Evolutionary conservation across 495 filamentous ascomycete species (phyloP), one percentile per base, ranked within the genome.

Genomic region (Entonaema liquescens): DNA sequence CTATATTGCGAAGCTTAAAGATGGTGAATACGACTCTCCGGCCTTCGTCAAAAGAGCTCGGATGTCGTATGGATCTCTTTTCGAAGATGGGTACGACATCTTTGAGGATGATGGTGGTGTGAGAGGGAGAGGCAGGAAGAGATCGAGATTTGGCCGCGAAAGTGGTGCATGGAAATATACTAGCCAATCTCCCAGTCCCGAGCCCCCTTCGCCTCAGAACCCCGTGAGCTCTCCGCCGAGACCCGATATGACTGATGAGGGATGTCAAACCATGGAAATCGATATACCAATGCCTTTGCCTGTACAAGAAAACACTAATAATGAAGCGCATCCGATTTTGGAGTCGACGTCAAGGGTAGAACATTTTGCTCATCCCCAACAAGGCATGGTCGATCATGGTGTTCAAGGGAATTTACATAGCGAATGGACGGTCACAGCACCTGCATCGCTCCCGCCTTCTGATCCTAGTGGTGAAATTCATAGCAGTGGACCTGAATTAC

Each of bases 51-150:
- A 89, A 70, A 83, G 89, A 25, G 80, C 84, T 17, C 84, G 90
- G 49, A 76, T 87, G 5, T 91, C 89, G 1, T 88, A 87, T 62
- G 87, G 87, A 0, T 83, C 85, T 1, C 76, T 89, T 0, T 83
- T 88, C 21, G 85, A 89, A 65, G 83, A 85, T 9, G 80, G 79
- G 12, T 86, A 87, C 63, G 88, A 92, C 70, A 89, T 91, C 15
- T 94, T 96, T 59, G 83, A 82, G 6, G 89, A 93, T 33, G 89
- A 90, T 65, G 91, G 90, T 74, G 89, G 88, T 0, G 80, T 88
- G 23, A 86, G 83, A 17, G 88, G 86, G 9, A 90, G 85, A 61
- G 88, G 89, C 29, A 88, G 85, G 33, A 97, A 97, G 80, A 86
- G 88, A 50, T 85, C 88, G 5, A 88, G 88, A 57, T 95, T 96